Conservation (phyloP, 257 asterid genomes). For the Solanum medicagineum region DNA sequence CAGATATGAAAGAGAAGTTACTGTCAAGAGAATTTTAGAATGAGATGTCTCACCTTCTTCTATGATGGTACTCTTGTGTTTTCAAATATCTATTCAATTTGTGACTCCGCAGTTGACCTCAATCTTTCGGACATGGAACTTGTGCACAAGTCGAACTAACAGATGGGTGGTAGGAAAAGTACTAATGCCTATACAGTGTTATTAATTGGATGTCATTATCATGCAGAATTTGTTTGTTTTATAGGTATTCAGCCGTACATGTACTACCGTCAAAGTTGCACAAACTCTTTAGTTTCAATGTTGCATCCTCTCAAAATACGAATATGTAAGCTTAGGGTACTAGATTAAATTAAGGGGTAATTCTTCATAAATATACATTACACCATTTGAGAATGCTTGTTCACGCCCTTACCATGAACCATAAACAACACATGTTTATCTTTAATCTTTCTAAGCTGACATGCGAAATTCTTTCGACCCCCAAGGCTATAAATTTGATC, state of each 20-base stretch:
- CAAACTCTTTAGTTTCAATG: too few species aligned
- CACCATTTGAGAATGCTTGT: too few species aligned
- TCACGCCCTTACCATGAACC: too few species aligned
- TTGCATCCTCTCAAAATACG: too few species aligned
- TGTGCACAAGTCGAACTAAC: constrained; percentile 61
- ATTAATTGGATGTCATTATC: background rate
- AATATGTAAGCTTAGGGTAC: too few species aligned
- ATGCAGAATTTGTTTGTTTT: constrained; percentile 6
- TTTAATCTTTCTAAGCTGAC: too few species aligned
- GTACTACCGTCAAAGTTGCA: constrained; percentile 25
- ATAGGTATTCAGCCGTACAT: constrained; percentile 79
- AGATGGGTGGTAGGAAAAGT: constrained; percentile 78
- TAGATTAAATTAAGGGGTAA: too few species aligned
- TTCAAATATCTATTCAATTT: constrained; percentile 42
- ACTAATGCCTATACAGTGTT: background rate
- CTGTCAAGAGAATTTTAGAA: constrained; percentile 50
- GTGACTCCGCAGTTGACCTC: constrained; percentile 20
- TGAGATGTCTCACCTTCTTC: constrained; percentile 79
- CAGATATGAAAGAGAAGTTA: too few species aligned
- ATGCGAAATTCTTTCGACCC: too few species aligned
- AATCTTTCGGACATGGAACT: constrained; percentile 12
- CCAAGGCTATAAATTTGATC: too few species aligned
- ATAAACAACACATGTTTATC: too few species aligned
- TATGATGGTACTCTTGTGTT: constrained; percentile 66
- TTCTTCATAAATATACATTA: too few species aligned